Evolutionary conservation across 306 rosid genomes (phyloP).

Genomic region (Oemleria cerasiformis): DNA sequence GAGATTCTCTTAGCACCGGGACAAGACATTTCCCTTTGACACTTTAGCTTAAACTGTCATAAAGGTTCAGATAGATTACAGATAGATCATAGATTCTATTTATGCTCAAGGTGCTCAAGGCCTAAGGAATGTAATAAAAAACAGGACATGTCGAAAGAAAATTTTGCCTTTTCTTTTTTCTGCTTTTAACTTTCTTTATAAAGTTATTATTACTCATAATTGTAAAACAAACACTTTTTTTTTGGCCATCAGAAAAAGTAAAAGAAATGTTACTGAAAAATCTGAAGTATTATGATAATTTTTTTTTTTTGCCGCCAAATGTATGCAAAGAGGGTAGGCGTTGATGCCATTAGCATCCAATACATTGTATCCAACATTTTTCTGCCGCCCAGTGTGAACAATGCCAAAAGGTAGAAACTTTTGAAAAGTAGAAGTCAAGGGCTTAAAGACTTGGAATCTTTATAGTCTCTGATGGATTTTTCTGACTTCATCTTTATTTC

Average conservation of each 20-base stretch:
- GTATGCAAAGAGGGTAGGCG: not conserved
- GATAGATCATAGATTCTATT: not conserved
- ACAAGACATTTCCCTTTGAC: slow-evolving; percentile 13
- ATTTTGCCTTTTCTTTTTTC: not conserved
- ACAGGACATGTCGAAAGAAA: not conserved
- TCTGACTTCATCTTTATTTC: not conserved
- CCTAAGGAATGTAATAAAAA: not conserved
- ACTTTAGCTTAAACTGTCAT: not conserved
- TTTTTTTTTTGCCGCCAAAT: not conserved
- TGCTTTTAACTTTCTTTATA: not conserved
- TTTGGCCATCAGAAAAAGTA: too few relatives aligned
- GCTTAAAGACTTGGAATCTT: not conserved
- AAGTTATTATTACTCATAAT: not conserved
- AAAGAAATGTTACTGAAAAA: not conserved
- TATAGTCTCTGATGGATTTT: not conserved
- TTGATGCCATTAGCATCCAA: not conserved
- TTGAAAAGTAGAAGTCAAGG: not conserved
- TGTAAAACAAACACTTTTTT: too few relatives aligned
- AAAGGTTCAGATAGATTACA: not conserved
- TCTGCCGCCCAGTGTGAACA: not conserved
- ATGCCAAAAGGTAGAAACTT: not conserved
- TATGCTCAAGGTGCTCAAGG: not conserved
- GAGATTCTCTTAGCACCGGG: slow-evolving; percentile 47
- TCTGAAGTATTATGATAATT: not conserved
- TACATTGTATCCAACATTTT: not conserved